Evolutionary conservation across 257 asterid species (phyloP).

Genomic region (Solanum chilense): DNA sequence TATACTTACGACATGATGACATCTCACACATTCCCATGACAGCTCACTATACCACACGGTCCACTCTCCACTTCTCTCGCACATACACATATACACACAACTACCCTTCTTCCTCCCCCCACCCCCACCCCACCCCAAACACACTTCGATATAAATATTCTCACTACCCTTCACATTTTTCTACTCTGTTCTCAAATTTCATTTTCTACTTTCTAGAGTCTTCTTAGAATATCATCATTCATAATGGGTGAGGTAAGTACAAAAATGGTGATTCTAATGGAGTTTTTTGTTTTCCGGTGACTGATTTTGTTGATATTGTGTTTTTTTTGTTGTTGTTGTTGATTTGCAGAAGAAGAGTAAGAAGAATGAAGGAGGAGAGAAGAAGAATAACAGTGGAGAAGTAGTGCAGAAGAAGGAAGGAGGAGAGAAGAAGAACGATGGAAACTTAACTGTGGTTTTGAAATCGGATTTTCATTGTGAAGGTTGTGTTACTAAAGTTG

Average conservation of each 20-base stretch:
- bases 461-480: slow-evolving; percentile 76
- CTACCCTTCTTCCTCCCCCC: background rate
- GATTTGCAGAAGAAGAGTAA: slow-evolving; percentile 15
- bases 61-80: slow-evolving; percentile 6
- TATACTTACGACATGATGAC: background rate
- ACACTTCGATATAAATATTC: background rate
- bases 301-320: background rate
- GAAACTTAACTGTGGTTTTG: slow-evolving; percentile 31
- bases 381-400: slow-evolving; percentile 6
- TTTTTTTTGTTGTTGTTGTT: background rate
- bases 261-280: background rate
- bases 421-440: background rate
- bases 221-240: background rate
- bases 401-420: background rate
- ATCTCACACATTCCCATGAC: background rate
- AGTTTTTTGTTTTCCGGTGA: background rate
- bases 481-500: slow-evolving; percentile 64
- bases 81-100: background rate
- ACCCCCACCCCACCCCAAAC: background rate
- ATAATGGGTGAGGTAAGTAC: slow-evolving; percentile 1
- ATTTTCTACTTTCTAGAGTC: background rate
- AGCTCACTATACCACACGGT: background rate
- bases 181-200: background rate
- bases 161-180: background rate
- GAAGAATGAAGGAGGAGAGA: slow-evolving; percentile 12